Evolutionary conservation across 2,329 filamentous ascomycete genomes (phyloP).

Genomic region (Nothophoma quercina): DNA sequence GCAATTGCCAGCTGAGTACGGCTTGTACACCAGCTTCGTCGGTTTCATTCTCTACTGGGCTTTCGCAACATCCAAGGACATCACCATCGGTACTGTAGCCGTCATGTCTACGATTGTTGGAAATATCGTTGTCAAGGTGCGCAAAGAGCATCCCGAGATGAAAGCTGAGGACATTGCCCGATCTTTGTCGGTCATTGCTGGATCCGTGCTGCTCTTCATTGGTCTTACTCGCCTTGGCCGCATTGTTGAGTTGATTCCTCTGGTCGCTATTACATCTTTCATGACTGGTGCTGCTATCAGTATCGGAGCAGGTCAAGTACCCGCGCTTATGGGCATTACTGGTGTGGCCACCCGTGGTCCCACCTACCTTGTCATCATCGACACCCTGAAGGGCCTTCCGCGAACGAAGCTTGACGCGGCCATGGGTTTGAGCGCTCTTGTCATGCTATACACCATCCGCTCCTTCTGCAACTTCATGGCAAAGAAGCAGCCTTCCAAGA

Average conservation of each 20-base stretch:
- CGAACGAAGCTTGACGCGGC: slow-evolving; percentile 78
- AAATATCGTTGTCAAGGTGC: slow-evolving; percentile 73
- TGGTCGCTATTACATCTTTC: slow-evolving; percentile 91
- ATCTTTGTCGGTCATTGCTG: slow-evolving; percentile 78
- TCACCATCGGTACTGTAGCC: slow-evolving; percentile 97
- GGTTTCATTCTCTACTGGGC: slow-evolving; percentile 96
- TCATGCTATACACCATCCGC: slow-evolving; percentile 76
- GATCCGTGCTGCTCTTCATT: slow-evolving; percentile 79
- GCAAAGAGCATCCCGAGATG: slow-evolving; percentile 56
- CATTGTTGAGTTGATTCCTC: slow-evolving; percentile 92
- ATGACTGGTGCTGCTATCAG: slow-evolving; percentile 97
- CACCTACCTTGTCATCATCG: slow-evolving; percentile 85
- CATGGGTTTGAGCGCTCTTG: slow-evolving; percentile 82
- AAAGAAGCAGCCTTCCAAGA: slow-evolving; percentile 72
- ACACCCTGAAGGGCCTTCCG: slow-evolving; percentile 77
- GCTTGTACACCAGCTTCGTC: slow-evolving; percentile 95
- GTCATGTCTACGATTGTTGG: slow-evolving; percentile 94
- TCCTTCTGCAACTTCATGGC: slow-evolving; percentile 69
- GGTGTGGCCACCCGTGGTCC: slow-evolving; percentile 77
- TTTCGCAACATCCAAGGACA: slow-evolving; percentile 97
- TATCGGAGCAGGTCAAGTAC: slow-evolving; percentile 85
- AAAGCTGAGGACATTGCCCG: slow-evolving; percentile 70
- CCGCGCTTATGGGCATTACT: slow-evolving; percentile 79
- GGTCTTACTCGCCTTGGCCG: slow-evolving; percentile 84
- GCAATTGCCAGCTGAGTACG: slow-evolving; percentile 79